These are phyloP conservation scores for Claviceps maximensis DNA, from an alignment of 2,329 filamentous ascomycete species.

Conservation along the genomic window DNA sequence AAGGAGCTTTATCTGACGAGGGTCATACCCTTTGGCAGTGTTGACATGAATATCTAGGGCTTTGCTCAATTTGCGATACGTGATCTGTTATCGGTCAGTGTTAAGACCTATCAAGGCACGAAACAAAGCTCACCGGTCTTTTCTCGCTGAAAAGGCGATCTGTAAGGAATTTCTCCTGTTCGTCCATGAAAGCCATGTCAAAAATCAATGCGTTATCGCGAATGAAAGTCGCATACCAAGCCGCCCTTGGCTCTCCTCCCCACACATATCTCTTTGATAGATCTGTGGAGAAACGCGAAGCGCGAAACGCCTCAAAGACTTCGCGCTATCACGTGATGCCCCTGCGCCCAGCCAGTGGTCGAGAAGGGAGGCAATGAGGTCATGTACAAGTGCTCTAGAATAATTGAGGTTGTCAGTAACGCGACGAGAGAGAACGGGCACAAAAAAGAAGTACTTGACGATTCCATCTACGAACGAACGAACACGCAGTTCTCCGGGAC, in stretches of 20 bases:
- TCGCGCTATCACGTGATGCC: constrained; percentile 24
- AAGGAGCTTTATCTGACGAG: not conserved
- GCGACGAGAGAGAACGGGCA: not conserved
- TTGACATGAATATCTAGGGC: constrained; percentile 76
- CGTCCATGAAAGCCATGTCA: constrained; percentile 30
- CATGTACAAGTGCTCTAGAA: not conserved
- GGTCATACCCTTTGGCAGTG: constrained; percentile 67
- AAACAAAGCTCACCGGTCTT: constrained; percentile 44
- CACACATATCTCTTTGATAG: not conserved
- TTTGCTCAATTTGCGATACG: constrained; percentile 74
- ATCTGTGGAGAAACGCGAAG: not conserved
- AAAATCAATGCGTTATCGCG: not conserved
- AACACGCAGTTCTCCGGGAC: not conserved
- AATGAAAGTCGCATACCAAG: not conserved
- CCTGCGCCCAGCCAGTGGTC: not conserved
- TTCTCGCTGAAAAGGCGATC: constrained; percentile 65
- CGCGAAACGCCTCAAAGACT: constrained; percentile 6
- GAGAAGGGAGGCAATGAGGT: not conserved
- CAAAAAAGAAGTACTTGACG: not conserved
- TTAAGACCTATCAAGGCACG: not conserved
- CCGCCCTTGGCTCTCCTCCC: not conserved
- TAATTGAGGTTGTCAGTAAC: not conserved
- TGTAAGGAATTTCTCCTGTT: constrained; percentile 61
- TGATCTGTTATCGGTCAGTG: constrained; percentile 44
- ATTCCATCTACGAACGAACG: not conserved